Conservation (phyloP, 2,329 filamentous ascomycete species). For the Paraphoma chrysanthemicola region DNA sequence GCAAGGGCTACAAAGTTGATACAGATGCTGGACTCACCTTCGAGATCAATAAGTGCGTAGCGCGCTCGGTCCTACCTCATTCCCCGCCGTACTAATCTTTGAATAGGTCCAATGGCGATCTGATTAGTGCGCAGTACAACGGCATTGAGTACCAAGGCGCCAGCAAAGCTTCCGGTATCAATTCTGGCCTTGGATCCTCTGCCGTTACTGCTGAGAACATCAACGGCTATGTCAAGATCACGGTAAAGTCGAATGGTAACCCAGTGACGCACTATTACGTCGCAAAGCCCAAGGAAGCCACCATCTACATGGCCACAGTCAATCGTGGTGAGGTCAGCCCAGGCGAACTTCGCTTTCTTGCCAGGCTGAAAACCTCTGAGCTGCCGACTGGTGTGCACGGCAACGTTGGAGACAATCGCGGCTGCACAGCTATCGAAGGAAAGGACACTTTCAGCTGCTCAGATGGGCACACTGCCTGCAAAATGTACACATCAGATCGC, state of each 20-base stretch:
- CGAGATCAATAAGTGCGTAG: slow-evolving; percentile 28
- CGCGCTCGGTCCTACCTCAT: too few relatives aligned
- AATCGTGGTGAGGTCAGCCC: slow-evolving; percentile 28
- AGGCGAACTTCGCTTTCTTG: slow-evolving; percentile 28
- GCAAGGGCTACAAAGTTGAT: slow-evolving; percentile 23
- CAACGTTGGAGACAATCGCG: slow-evolving; percentile 24
- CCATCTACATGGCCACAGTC: slow-evolving; percentile 31
- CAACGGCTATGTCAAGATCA: slow-evolving; percentile 31
- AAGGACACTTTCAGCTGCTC: slow-evolving; percentile 32
- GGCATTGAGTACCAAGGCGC: slow-evolving; percentile 30
- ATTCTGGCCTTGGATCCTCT: slow-evolving; percentile 28
- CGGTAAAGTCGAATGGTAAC: slow-evolving; percentile 18
- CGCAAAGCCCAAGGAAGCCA: slow-evolving; percentile 28
- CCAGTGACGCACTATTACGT: slow-evolving; percentile 32
- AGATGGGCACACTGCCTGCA: slow-evolving; percentile 25
- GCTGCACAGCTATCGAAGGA: slow-evolving; percentile 29
- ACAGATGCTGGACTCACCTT: slow-evolving; percentile 28
- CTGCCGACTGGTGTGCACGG: slow-evolving; percentile 29
- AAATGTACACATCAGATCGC: slow-evolving; percentile 31
- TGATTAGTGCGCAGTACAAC: slow-evolving; percentile 30
- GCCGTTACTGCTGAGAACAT: slow-evolving; percentile 30
- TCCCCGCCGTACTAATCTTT: not conserved
- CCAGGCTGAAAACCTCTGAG: slow-evolving; percentile 12
- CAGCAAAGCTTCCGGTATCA: slow-evolving; percentile 25
- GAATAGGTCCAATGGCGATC: slow-evolving; percentile 26